Conservation (phyloP, 768 basidiomycete genomes). For the Mycena belliarum region DNA sequence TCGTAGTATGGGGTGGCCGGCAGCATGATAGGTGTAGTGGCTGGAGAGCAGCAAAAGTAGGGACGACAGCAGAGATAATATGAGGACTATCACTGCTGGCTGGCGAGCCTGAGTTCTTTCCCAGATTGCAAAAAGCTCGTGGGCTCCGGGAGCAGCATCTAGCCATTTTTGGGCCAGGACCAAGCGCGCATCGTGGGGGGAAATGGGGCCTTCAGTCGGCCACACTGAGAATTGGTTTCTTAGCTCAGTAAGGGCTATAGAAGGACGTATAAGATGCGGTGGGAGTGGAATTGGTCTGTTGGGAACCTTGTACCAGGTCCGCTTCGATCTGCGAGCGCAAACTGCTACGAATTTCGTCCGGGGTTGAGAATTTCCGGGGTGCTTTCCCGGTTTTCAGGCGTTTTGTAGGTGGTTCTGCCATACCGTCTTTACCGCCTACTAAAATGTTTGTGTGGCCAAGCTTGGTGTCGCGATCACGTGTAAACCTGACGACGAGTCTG, state of each 20-base stretch:
- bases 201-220: constrained; percentile 45
- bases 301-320: constrained; percentile 32
- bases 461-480: constrained; percentile 9
- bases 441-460: neutral
- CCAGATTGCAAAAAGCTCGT: constrained; percentile 67
- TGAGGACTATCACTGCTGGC: constrained; percentile 43
- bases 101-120: constrained; percentile 38
- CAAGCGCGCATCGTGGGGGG: constrained; percentile 61
- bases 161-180: constrained; percentile 65
- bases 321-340: constrained; percentile 36
- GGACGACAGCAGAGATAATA: constrained; percentile 57
- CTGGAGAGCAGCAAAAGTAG: constrained; percentile 63
- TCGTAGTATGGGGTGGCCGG: constrained; percentile 66
- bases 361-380: constrained; percentile 26
- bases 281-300: neutral
- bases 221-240: constrained; percentile 64
- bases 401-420: constrained; percentile 20
- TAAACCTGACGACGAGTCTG: no score
- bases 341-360: constrained; percentile 34
- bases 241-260: constrained; percentile 48
- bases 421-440: neutral
- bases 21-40: constrained; percentile 67
- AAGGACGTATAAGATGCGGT: constrained; percentile 11
- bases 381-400: constrained; percentile 16
- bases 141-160: constrained; percentile 52